These are phyloP conservation scores for Syncephalastrum monosporum DNA, from an alignment of 371 early-diverging fungal genomes.

Conservation along the genomic window DNA sequence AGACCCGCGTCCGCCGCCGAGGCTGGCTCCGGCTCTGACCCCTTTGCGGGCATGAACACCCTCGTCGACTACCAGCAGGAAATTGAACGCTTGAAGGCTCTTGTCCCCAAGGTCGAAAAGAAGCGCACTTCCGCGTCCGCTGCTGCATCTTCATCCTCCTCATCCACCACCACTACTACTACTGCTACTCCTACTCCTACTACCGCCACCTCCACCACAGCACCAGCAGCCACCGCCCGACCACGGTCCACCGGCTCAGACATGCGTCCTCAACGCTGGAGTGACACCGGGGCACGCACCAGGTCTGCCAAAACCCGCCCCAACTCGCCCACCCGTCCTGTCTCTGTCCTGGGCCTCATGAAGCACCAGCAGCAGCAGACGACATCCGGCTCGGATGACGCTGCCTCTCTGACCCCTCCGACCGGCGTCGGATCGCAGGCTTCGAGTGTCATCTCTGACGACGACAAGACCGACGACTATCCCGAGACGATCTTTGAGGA, in stretches of 20 bases:
- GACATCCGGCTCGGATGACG: constrained; percentile 16
- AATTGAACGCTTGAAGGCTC: constrained; percentile 43
- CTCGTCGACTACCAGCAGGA: constrained; percentile 42
- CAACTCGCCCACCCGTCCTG: neutral
- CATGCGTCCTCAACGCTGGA: constrained; percentile 11
- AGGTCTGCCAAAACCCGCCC: constrained; percentile 1
- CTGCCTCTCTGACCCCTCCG: neutral
- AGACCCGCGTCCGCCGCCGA: constrained; percentile 6
- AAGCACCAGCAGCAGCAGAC: constrained; percentile 1
- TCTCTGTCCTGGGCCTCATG: neutral
- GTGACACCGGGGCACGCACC: constrained; percentile 8
- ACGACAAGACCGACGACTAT: constrained; percentile 2
- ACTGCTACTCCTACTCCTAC: neutral
- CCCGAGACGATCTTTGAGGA: neutral
- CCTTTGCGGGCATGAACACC: constrained; percentile 51
- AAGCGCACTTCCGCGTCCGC: constrained; percentile 14
- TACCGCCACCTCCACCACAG: neutral
- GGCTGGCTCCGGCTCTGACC: constrained; percentile 17
- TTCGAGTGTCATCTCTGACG: constrained; percentile 6
- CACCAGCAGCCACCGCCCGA: neutral
- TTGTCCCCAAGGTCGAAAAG: constrained; percentile 40
- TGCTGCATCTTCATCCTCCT: constrained; percentile 1
- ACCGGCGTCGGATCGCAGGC: constrained; percentile 7
- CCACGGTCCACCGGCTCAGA: constrained; percentile 15
- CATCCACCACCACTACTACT: neutral